Conservation (phyloP, 306 rosid genomes). For the Quercus alba region DNA sequence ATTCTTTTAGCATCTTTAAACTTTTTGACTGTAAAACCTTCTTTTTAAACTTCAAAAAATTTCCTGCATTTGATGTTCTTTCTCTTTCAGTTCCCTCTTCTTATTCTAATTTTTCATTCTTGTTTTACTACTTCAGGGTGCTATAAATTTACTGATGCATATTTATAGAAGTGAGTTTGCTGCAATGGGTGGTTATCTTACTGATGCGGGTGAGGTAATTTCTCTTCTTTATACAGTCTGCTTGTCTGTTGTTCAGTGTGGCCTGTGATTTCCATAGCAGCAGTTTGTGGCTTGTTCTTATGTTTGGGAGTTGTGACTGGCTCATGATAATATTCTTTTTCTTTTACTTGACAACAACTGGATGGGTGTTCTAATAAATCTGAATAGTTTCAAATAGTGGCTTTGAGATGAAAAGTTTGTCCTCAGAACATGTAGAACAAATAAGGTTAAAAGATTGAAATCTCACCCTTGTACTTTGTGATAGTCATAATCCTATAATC, state of each 20-base stretch:
- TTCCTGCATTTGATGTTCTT: neutral
- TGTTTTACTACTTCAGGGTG: constrained; percentile 66
- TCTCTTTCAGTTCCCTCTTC: constrained; percentile 3
- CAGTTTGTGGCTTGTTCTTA: neutral
- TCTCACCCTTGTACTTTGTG: neutral
- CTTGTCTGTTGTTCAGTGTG: neutral
- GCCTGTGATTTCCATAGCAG: neutral
- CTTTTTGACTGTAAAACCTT: neutral
- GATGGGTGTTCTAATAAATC: neutral
- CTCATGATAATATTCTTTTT: neutral
- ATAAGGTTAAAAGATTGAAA: neutral
- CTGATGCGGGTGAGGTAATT: constrained; percentile 96
- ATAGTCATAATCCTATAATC: neutral
- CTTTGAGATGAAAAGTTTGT: neutral
- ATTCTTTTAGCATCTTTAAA: neutral
- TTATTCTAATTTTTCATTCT: constrained; percentile 19
- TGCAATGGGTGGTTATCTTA: constrained; percentile 96
- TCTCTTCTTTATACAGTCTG: constrained; percentile 18
- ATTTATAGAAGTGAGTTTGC: constrained; percentile 81
- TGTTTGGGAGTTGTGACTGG: neutral
- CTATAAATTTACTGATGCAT: constrained; percentile 90
- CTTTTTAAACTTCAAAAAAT: too few species aligned
- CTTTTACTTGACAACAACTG: neutral
- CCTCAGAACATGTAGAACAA: neutral
- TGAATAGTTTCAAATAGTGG: neutral